Base-by-base conservation (phyloP, 352 stramenopile genomes). In the Globisporangium alternatum region DNA sequence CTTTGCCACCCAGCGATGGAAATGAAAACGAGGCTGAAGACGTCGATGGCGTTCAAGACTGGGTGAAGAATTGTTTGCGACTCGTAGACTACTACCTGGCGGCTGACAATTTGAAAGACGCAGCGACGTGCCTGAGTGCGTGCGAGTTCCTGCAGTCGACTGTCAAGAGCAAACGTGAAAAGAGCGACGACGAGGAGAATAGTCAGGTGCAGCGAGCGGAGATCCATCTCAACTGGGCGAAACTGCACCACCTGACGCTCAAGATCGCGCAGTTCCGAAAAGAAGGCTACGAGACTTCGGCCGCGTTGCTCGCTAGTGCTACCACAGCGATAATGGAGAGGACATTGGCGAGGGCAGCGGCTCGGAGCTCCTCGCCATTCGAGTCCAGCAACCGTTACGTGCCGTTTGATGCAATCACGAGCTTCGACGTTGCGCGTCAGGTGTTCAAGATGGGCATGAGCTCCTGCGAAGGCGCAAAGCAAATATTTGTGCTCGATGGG, bases 61-160 rank as follows among this genome's bases (percentile, higher is more conserved):
- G 82, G 82, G 67, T 84, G 25, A 75, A 74, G 35, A 91, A 89
- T 63, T 73, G 63, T 0, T 45, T 89, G 25, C 73, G 75, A 17
- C 70, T 91, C 15, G 78, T 87, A 5, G 78, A 89, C 33, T 91
- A 80, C 55, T 89, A 86, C 52, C 63, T 88, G 1, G 75, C 84
- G 25, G 72, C 68, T 0, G 71, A 85, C 45, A 71, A 82, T 41
- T 44, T 72, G 22, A 68, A 57, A n/a, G 76, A 85, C 55, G 78
- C 81, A 4, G 71, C 78, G 0, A 69, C 64, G n/a, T 88, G 79
- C 57, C 67, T 90, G 10, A 55, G 68, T 5, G 79, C 76, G 5
- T 77, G 76, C 43, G 76, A 86, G 47, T 81, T 68, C 39, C 66
- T 90, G 60, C 37, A 82, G 5, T 33, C 64, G 1, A 54, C 69